Conservation (phyloP, 176 grass and related monocot species). For the Eremochloa ophiuroides region DNA sequence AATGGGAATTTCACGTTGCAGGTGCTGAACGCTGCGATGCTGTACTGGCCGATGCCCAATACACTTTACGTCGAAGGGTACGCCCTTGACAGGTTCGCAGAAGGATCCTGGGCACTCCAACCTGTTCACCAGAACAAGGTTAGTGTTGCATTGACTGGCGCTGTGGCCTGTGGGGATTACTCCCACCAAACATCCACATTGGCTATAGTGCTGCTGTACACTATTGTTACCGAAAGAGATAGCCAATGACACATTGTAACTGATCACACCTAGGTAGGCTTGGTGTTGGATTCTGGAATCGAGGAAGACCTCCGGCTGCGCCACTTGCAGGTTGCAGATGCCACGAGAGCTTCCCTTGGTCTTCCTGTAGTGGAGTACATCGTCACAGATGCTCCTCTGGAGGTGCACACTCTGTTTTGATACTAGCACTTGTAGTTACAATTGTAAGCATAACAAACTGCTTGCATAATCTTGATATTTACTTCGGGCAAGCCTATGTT, state of each 20-base stretch:
- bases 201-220: not conserved
- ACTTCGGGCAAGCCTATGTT: not conserved
- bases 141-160: not conserved
- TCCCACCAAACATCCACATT: not conserved
- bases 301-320: conserved; percentile 74
- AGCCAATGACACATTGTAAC: not conserved
- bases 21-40: conserved; percentile 92
- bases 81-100: conserved; percentile 78
- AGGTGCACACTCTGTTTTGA: conserved; percentile 37
- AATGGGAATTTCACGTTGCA: not conserved
- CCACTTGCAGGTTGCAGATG: conserved; percentile 88
- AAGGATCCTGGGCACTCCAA: conserved; percentile 78
- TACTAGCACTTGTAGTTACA: not conserved
- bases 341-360: conserved; percentile 68
- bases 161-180: not conserved
- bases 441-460: not conserved
- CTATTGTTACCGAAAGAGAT: not conserved
- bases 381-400: conserved; percentile 82
- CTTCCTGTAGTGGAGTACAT: conserved; percentile 68
- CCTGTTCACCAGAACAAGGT: conserved; percentile 92
- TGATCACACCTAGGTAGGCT: conserved; percentile 63
- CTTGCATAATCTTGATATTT: not conserved
- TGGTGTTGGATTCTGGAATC: conserved; percentile 86
- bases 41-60: conserved; percentile 86
- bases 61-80: conserved; percentile 88